Evolutionary conservation across 2,329 filamentous ascomycete species (phyloP), one percentile per base, ranked within the genome.

Genomic region (Fusarium luffae): DNA sequence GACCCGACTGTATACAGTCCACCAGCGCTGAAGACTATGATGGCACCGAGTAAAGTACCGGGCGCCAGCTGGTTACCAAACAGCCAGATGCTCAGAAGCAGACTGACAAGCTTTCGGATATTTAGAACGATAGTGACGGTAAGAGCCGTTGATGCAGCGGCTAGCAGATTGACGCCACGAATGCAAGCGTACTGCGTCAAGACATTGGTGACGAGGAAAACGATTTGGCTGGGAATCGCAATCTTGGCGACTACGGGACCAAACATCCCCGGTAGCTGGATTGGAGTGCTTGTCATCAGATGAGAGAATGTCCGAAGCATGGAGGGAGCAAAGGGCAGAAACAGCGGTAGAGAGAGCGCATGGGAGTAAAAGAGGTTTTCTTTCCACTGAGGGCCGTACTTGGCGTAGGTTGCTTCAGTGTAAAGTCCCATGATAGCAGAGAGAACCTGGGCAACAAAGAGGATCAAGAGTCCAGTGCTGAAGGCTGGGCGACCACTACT

Each of bases 51-150:
- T 55, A 97, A 80, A 65, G 97, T 97, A 41, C 93, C 91, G 1
- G 85, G 81, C 14, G 91, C 89, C 69, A 99, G 84, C 41, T 86
- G 82, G 78, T 99, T 98, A 7, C 95, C 96, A 81, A 99, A 99
- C 3, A 99, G 80, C 87, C 94, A 95, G 63, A 98, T 97, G 74
- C 94, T 98, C 62, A 98, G 79, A 66, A 98, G 83, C 65, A 98
- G 86, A 75, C 94, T 98, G 58, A 97, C 91, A 21, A 99, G 84
- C 81, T 99, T 99, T 73, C 96, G 88, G 64, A 99, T 92, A 78
- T 98, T 99, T 64, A 99, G 85, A 49, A 98, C 94, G 74, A 99
- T 97, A 2, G 95, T 98, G 25, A 99, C 96, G 1, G 96, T 98
- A 58, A 99, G 86, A 0, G 96, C 97, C 5, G 94, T 95, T 5